Evolutionary conservation across 1,284 basidiomycete species (phyloP), one percentile per base, ranked within the genome.

Genomic region (Moesziomyces parantarcticus): DNA sequence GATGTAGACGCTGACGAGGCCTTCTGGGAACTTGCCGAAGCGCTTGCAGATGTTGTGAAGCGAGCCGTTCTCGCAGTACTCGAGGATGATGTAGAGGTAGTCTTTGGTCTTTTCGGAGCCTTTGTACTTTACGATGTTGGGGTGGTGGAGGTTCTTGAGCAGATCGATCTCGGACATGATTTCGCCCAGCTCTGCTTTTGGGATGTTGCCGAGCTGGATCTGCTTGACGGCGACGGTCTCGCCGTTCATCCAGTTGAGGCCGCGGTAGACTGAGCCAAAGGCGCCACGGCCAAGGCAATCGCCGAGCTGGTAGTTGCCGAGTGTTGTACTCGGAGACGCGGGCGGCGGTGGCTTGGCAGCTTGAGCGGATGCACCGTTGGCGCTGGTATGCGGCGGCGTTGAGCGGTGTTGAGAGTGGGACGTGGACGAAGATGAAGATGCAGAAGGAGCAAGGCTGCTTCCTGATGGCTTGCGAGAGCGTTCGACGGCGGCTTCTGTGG

Each of bases 161-260:
- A 99, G 86, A 85, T 98, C 93, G 78, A 99, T 99, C 86, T 99
- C 96, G 68, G 92, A 93, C 96, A 98, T 98, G 82, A 99, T 97
- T 85, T 98, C 94, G 21, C 92, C 91, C 51, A 98, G 88, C 83
- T 97, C 93, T 49, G 90, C 89, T 83, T 93, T 92, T 2, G 95
- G 93, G 61, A 99, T 95, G 84, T 94, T 94, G 83, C 90, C 91
- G 65, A 99, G 87, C 79, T 93, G 81, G 47, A 85, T 84, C 77
- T 85, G 75, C 44, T 83, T 83, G 50, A 83, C 76, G n/a, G 82
- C 80, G 39, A 81, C 80, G 25, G 80, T 82, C 58, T 83, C 82
- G 14, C 95, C 95, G 23, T 93, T 97, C 39, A 91, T 91, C 90
- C 93, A 97, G 83, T 98, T 98, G 83, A 99, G 88, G 34, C 93